Evolutionary conservation across 257 asterid species (phyloP), one percentile per base, ranked within the genome.

Genomic region (Echium plantagineum): DNA sequence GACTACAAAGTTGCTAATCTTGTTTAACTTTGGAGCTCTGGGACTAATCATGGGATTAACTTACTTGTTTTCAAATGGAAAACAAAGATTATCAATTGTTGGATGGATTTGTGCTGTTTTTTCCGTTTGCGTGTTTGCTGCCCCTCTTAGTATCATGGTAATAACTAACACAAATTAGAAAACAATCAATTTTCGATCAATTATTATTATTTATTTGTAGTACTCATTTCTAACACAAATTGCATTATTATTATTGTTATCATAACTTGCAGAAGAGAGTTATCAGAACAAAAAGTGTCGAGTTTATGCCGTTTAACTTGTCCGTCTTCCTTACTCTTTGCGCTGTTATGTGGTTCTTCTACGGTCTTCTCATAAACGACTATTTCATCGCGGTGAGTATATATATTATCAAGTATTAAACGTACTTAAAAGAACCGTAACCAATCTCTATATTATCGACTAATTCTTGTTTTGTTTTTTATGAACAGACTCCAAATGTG

Each of bases 71-170:
- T 20, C 68, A 2, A 18, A 61, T 0, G 79, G 71, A 8, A 7
- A 63, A 0, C 19, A 0, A 2, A 72, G 97, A 53, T 63, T 77
- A 1, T 24, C 18, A 4, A 55, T 66, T 0, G 94, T 89, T 5
- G 95, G 97, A 15, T 89, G 97, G 97, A 77, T 84, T 0, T 84
- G 97, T 61, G 83, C 95, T 3, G 83, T 18, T 22, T 84, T 89
- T 68, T 89, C 97, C 2, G 70, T 86, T 32, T 15, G 72, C 18
- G 95, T 89, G 15, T 86, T 80, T 32, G 87, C 83, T 7, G 86
- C 97, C 42, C 97, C 97, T 16, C 85, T 89, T 15, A 72, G 82
- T 73, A 86, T 89, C 52, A 80, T 89, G 87, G 97, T 88, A 28
- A 28, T 28, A 28, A 28, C 32, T 2, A 28, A 2, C 3, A 3